These are phyloP conservation scores for Solanum paucissectum DNA, from an alignment of 257 asterid genomes.

Conservation along the genomic window DNA sequence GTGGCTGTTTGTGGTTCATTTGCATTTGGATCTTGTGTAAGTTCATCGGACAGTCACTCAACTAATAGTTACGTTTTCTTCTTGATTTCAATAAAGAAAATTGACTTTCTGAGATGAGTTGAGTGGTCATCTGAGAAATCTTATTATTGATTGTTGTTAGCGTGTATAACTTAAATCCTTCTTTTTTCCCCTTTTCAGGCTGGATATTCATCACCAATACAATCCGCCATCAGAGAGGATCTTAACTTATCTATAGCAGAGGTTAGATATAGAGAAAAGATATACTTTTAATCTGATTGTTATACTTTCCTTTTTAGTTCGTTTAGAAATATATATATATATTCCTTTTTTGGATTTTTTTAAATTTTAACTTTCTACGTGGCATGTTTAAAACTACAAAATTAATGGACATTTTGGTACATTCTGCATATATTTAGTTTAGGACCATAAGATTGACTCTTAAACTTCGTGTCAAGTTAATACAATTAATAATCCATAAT, in stretches of 20 bases:
- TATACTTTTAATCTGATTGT: not conserved
- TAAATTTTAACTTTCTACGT: not conserved
- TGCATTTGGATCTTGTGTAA: slow-evolving; percentile 82
- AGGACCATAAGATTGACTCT: not conserved
- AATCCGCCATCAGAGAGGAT: slow-evolving; percentile 64
- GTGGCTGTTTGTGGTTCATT: slow-evolving; percentile 88
- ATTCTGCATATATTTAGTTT: not conserved
- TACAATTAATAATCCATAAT: too few species aligned
- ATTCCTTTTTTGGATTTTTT: not conserved
- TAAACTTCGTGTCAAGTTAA: not conserved
- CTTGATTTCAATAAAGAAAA: too few species aligned
- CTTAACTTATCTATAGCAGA: slow-evolving; percentile 64
- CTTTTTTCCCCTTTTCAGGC: slow-evolving; percentile 30
- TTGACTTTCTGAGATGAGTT: not conserved
- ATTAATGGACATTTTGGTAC: not conserved
- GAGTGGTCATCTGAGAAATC: not conserved
- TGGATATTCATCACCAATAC: slow-evolving; percentile 94
- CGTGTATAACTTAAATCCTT: not conserved
- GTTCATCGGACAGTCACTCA: not conserved
- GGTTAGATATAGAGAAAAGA: slow-evolving; percentile 39
- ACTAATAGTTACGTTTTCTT: not conserved
- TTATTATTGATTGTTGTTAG: not conserved
- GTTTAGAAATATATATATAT: not conserved
- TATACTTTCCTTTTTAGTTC: not conserved
- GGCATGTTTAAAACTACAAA: not conserved